Evolutionary conservation across 805 yeast species (phyloP).

Genomic region (Cyberlindnera veronae): DNA sequence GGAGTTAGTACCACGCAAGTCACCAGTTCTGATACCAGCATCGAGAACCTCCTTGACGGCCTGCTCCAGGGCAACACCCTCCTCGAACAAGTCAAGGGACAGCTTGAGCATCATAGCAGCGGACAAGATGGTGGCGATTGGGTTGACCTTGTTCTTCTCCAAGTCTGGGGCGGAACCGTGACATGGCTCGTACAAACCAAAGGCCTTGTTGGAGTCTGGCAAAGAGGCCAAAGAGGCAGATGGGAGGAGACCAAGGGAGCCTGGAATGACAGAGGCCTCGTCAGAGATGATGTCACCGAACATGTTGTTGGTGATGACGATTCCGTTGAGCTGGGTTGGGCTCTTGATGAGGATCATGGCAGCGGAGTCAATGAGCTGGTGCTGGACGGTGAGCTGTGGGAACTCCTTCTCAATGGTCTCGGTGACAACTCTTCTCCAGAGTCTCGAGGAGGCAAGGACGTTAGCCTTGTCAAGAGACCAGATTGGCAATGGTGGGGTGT

Average conservation of each 20-base stretch:
- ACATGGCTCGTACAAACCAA: conserved; percentile 97
- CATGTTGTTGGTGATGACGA: conserved; percentile 91
- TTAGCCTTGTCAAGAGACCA: conserved; percentile 98
- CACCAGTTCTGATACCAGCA: conserved; percentile 85
- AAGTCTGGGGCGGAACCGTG: conserved; percentile 99
- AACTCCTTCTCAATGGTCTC: conserved; percentile 82
- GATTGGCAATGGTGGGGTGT: conserved; percentile 88
- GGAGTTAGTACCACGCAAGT: conserved; percentile 77
- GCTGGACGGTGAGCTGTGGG: conserved; percentile 83
- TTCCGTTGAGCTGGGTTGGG: conserved; percentile 90
- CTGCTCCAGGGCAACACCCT: conserved; percentile 82
- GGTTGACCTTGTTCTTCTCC: conserved; percentile 83
- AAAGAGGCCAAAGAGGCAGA: conserved; percentile 94
- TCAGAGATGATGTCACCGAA: conserved; percentile 98
- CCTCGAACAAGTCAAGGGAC: conserved; percentile 76
- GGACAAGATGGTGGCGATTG: conserved; percentile 90
- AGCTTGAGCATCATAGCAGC: conserved; percentile 97
- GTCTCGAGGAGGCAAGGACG: conserved; percentile 91
- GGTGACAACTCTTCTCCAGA: conserved; percentile 94
- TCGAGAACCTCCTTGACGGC: conserved; percentile 86
- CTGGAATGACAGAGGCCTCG: conserved; percentile 97
- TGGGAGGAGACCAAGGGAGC: conserved; percentile 92
- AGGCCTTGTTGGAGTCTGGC: conserved; percentile 91
- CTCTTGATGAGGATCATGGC: conserved; percentile 95
- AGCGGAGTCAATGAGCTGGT: conserved; percentile 97